Percentiles rank a stretch among this genome's conserved stretches.
These are phyloP conservation scores for Phytophthora megakarya DNA, from an alignment of 352 stramenopile genomes.

Conservation along the genomic window DNA sequence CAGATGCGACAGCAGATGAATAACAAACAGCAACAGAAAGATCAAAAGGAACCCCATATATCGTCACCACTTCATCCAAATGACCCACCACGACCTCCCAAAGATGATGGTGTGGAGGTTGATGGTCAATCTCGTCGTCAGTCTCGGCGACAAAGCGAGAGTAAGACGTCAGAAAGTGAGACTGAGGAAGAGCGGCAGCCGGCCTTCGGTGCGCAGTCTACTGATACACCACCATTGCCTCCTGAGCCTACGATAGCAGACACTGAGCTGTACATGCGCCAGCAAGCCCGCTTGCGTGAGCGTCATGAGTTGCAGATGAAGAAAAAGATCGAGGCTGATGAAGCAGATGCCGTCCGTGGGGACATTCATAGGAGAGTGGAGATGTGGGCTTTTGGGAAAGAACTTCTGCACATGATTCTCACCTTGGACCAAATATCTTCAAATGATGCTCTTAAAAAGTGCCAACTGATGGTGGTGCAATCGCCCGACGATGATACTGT, in stretches of 20 bases:
- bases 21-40: slow-evolving; percentile 64
- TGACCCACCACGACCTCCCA: slow-evolving; percentile 27
- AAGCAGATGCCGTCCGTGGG: slow-evolving; percentile 77
- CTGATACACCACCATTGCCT: slow-evolving; percentile 58
- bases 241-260: slow-evolving; percentile 73
- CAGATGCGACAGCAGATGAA: slow-evolving; percentile 88
- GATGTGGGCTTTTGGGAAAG: slow-evolving; percentile 86
- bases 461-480: slow-evolving; percentile 78
- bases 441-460: slow-evolving; percentile 74
- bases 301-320: slow-evolving; percentile 82
- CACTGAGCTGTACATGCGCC: slow-evolving; percentile 77
- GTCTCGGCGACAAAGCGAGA: slow-evolving; percentile 49
- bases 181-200: slow-evolving; percentile 36
- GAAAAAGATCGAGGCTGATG: slow-evolving; percentile 79
- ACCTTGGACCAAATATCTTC: slow-evolving; percentile 84
- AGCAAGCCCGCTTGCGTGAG: slow-evolving; percentile 83
- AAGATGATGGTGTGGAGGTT: slow-evolving; percentile 37
- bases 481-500: slow-evolving; percentile 82
- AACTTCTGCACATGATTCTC: slow-evolving; percentile 82
- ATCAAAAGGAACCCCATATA: slow-evolving; percentile 34
- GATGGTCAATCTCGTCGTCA: slow-evolving; percentile 39
- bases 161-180: slow-evolving; percentile 68
- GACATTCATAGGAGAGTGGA: slow-evolving; percentile 79
- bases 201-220: slow-evolving; percentile 13
- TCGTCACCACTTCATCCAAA: slow-evolving; percentile 21